A percentile compares a stretch with the other conserved stretches of the same genome.
Conservation (phyloP, 495 filamentous ascomycete genomes). For the Penicillium steckii region DNA sequence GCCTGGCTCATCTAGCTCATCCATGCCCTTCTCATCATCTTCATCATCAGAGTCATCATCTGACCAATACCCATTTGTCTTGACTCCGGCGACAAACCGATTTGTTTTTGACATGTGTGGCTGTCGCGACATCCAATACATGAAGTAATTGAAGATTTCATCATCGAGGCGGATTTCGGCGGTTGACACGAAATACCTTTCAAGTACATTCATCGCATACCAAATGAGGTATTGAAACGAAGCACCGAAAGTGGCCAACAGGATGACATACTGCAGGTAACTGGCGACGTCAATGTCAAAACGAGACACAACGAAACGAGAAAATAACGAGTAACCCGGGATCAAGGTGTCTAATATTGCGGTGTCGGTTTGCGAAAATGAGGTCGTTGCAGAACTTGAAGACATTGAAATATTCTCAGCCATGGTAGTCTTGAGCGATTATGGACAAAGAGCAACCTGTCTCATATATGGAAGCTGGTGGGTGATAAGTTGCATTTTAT, state of each 20-base stretch:
- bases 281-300: slow-evolving; percentile 68
- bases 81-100: slow-evolving; percentile 62
- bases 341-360: slow-evolving; percentile 71
- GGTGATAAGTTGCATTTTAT: background rate
- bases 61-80: slow-evolving; percentile 48
- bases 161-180: slow-evolving; percentile 66
- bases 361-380: slow-evolving; percentile 25
- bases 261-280: slow-evolving; percentile 63
- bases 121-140: slow-evolving; percentile 68
- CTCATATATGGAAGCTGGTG: background rate
- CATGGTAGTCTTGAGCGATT: slow-evolving; percentile 12
- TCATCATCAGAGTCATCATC: slow-evolving; percentile 40
- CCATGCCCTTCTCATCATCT: slow-evolving; percentile 38
- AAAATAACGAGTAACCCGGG: slow-evolving; percentile 68
- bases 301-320: slow-evolving; percentile 55
- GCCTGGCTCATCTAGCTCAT: slow-evolving; percentile 4
- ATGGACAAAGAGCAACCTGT: background rate
- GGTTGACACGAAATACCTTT: slow-evolving; percentile 44
- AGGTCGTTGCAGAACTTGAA: slow-evolving; percentile 15
- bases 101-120: slow-evolving; percentile 54
- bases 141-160: slow-evolving; percentile 66
- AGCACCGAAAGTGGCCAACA: slow-evolving; percentile 48
- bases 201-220: slow-evolving; percentile 36
- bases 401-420: slow-evolving; percentile 20
- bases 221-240: slow-evolving; percentile 48